A percentile compares a stretch with the other conserved stretches of the same genome.
Conservation (phyloP, 225 moss, liverwort and hornwort species). For the Takakia lepidozioides region DNA sequence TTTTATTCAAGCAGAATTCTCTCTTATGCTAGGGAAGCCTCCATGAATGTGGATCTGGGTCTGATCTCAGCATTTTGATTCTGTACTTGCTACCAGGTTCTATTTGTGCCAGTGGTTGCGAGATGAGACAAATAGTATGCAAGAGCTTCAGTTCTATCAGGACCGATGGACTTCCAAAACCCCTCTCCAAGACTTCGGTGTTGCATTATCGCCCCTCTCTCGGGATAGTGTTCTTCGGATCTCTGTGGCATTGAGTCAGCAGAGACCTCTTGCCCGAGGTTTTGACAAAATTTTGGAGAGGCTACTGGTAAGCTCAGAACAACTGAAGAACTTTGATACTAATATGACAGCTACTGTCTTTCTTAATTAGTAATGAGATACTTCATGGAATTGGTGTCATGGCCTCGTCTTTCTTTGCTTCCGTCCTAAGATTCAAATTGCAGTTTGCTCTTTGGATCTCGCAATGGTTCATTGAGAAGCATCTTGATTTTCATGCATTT, state of each 20-base stretch:
- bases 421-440: no score
- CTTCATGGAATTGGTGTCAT: background rate
- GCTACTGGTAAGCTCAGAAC: slow-evolving; percentile 45
- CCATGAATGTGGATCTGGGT: no score
- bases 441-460: no score
- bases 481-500: no score
- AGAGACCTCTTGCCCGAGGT: slow-evolving; percentile 86
- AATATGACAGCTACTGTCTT: no score
- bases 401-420: no score
- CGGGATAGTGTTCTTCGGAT: slow-evolving; percentile 65
- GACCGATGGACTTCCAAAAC: slow-evolving; percentile 60
- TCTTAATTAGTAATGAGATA: no score
- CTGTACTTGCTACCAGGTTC: slow-evolving; percentile 62
- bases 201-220: slow-evolving; percentile 52
- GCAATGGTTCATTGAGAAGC: no score
- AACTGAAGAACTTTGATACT: no score
- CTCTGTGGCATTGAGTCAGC: slow-evolving; percentile 72
- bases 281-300: slow-evolving; percentile 92
- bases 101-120: slow-evolving; percentile 97
- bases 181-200: slow-evolving; percentile 71
- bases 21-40: no score
- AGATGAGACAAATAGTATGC: slow-evolving; percentile 58
- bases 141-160: slow-evolving; percentile 59
- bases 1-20: no score
- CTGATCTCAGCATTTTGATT: no score